Evolutionary conservation across 208 protist genomes (phyloP), one percentile per base, ranked within the genome.

Genomic region (Acanthamoeba polyphaga): DNA sequence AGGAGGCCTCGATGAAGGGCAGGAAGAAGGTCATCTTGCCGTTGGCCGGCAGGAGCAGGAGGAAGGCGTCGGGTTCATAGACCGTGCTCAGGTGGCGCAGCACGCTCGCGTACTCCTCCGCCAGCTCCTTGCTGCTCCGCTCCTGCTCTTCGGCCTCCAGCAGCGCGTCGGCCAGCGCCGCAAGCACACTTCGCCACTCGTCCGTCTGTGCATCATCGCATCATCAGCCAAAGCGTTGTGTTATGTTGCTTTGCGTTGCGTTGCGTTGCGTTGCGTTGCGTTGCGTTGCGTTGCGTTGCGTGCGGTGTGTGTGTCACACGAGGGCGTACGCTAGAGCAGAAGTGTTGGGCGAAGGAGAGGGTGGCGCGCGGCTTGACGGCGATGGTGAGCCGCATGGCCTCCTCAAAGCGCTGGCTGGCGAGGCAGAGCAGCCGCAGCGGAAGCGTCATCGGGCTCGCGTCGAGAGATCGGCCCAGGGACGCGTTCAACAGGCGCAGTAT

Each of bases 1-100:
- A 89, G 51, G 53, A 89, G 53, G 55, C 49, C 82, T 89, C 82
- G 55, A 89, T 66, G 55, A 89, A 89, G 51, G 82, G 82, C 55
- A 66, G 55, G 55, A 89, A 89, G 43, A 89, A 89, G 55, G 82
- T 22, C 49, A 66, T 66, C 15, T 89, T 89, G 82, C 82, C 82
- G 82, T 66, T 58, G 34, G 82, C n/a, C 29, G 82, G 82, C 82
- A 89, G 82, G 15, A 89, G 55, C n/a, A 66, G 32, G 29, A 89
- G 49, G 82, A 89, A 89, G 27, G 3, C 53, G 9, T 89, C 82
- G 55, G 82, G 82, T 12, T 66, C 82, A 24, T 66, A 89, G 53
- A 58, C 29, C 13, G 55, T 38, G 53, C 53, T 66, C 82, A 66
- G 51, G 32, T 89, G 53, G 24, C 24, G 15, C 51, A 89, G 55